phyloP scores from a whole-genome alignment of 106 monocot species.

The Triglochin maritima region DNA sequence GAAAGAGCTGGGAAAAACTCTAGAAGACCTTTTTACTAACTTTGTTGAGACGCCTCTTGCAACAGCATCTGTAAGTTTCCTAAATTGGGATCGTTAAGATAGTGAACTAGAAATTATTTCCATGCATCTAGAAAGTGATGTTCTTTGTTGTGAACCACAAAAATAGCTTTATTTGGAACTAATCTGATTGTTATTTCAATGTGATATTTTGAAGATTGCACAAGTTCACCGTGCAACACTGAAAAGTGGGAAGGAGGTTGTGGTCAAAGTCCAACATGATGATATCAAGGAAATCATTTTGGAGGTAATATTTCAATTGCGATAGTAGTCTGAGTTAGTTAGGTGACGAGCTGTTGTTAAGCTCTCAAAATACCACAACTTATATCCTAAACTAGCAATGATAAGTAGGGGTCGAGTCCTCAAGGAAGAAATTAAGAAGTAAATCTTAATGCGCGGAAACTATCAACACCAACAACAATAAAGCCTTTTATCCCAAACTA shows the following conservation, averaged over 20 bases:
- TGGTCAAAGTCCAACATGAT: slow-evolving; percentile 95
- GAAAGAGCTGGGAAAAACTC: slow-evolving; percentile 53
- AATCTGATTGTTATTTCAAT: background rate
- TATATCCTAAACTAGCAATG: too few species aligned
- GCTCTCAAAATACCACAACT: too few species aligned
- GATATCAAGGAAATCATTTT: slow-evolving; percentile 89
- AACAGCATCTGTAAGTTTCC: slow-evolving; percentile 83
- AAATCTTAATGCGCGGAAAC: too few species aligned
- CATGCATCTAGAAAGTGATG: background rate
- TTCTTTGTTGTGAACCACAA: background rate
- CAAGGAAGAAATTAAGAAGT: too few species aligned
- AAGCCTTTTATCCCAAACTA: too few species aligned
- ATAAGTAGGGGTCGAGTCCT: too few species aligned
- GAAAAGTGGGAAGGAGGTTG: slow-evolving; percentile 68
- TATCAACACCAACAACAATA: too few species aligned
- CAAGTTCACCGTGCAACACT: slow-evolving; percentile 95
- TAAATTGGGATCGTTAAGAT: background rate
- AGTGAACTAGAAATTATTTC: background rate
- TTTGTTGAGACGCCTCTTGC: slow-evolving; percentile 76
- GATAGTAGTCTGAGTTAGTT: background rate
- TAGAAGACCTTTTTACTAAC: slow-evolving; percentile 55
- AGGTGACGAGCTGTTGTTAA: too few species aligned
- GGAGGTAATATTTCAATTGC: slow-evolving; percentile 40
- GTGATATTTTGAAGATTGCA: slow-evolving; percentile 52
- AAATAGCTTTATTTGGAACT: too few species aligned